These are phyloP conservation scores for Gracilaria vermiculophylla DNA, from an alignment of 23 red algal species.

Conservation along the genomic window DNA sequence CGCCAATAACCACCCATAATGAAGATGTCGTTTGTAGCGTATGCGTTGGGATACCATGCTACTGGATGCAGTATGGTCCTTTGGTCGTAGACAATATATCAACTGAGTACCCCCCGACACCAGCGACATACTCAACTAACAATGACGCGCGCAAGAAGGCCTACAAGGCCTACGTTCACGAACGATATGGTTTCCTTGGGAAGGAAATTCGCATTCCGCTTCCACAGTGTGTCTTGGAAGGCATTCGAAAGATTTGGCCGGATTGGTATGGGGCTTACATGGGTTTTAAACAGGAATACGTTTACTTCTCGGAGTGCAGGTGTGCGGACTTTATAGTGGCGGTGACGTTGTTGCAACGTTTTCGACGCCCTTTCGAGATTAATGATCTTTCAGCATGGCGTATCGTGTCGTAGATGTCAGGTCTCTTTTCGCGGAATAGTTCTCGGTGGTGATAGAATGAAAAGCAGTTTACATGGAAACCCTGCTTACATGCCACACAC, in stretches of 20 bases:
- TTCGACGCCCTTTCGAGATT: not conserved
- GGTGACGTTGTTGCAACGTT: not conserved
- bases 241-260: not conserved
- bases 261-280: not conserved
- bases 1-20: not conserved
- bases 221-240: not conserved
- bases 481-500: not conserved
- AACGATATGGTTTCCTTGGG: not conserved
- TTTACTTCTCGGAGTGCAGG: not conserved
- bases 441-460: not conserved
- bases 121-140: not conserved
- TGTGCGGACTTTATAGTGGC: not conserved
- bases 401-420: not conserved
- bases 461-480: slow-evolving; percentile 5
- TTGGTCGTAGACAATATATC: not conserved
- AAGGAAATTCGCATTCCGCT: not conserved
- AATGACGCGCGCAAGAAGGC: not conserved
- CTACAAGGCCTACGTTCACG: not conserved
- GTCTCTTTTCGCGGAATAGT: not conserved
- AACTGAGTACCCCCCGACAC: not conserved
- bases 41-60: not conserved
- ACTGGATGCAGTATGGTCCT: not conserved
- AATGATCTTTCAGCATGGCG: not conserved
- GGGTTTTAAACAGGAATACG: not conserved
- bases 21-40: not conserved